Base-by-base conservation (phyloP, 2,329 filamentous ascomycete species). In the Pyrenochaeta sp. region DNA sequence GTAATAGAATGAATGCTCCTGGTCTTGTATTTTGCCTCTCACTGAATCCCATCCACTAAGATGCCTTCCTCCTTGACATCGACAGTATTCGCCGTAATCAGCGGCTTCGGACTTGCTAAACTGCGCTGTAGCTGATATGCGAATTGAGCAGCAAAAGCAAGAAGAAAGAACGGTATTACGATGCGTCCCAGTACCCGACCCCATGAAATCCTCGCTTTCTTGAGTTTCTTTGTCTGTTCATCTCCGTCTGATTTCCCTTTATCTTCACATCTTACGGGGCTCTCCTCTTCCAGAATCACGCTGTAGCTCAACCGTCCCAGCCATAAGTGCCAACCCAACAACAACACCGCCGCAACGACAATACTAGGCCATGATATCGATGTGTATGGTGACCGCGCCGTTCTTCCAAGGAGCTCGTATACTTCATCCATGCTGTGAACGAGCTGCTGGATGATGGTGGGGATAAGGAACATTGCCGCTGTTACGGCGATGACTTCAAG, bases 301-400 rank as follows among this genome's bases (percentile, higher is more conserved):
- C 29, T 37, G 33, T 60, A 63, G 15, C 56, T 54, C 30, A 64
- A 14, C 10, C 58, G 32, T 14, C 50, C 55, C 14, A 67, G 17
- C 27, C 50, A 55, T 11, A 51, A 32, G 36, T 65, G 61, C 64
- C 66, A 69, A 5, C 18, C 58, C 2, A 53, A 23, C 15, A 67
- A 30, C 18, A 63, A 12, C 9, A 47, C 21, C 3, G 27, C 18
- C 2, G 58, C 60, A 4, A 60, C 12, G 1, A 35, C 12, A 1
- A 64, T 15, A 2, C 45, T 51, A 11, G 32, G 2, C 52, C 46
- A 56, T 1, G 49, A 18, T 0, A 40, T 11, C 1, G 21, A 31
- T 17, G 27, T 35, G 9, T 61, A 63, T 2, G 57, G 54, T 14
- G 64, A 66, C 17, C 45, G 58, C 6, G 64, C 60, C 29, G 54